Percentiles rank a stretch among this genome's conserved stretches.
phyloP scores from a whole-genome alignment of 495 filamentous ascomycete species.

The Hypoxylon subgilvum region DNA sequence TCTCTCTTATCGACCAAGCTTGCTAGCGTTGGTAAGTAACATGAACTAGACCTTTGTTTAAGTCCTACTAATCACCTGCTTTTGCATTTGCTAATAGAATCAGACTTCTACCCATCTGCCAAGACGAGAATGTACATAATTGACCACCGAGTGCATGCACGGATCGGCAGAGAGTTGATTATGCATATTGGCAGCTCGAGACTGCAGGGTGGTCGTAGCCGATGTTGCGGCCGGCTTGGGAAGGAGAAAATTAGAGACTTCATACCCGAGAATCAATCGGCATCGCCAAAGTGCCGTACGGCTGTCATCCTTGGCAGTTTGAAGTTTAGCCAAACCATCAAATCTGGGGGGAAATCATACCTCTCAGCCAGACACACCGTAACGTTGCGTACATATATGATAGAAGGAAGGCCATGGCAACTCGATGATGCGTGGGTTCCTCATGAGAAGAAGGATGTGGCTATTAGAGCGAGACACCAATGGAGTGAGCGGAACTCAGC shows the following conservation, averaged over 20 bases:
- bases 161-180: slow-evolving; percentile 4
- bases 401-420: slow-evolving; percentile 17
- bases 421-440: slow-evolving; percentile 8
- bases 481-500: slow-evolving; percentile 28
- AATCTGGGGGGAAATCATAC: slow-evolving; percentile 35
- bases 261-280: slow-evolving; percentile 6
- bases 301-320: slow-evolving; percentile 36
- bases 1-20: slow-evolving; percentile 6
- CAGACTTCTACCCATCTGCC: slow-evolving; percentile 7
- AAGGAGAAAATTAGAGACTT: slow-evolving; percentile 11
- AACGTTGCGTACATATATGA: slow-evolving; percentile 36
- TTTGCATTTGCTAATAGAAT: slow-evolving; percentile 6
- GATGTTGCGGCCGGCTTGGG: slow-evolving; percentile 24
- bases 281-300: slow-evolving; percentile 33
- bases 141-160: slow-evolving; percentile 15
- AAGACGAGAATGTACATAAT: slow-evolving; percentile 19
- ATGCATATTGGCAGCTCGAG: slow-evolving; percentile 8
- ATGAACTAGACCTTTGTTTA: slow-evolving; percentile 2
- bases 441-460: slow-evolving; percentile 5
- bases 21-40: slow-evolving; percentile 12
- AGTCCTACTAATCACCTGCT: slow-evolving; percentile 10
- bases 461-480: slow-evolving; percentile 25
- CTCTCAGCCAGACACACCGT: slow-evolving; percentile 29
- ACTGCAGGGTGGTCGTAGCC: slow-evolving; percentile 23
- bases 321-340: slow-evolving; percentile 40